These are phyloP conservation scores for Micractinium conductrix DNA, from an alignment of 139 green algal genomes.

Conservation along the genomic window DNA sequence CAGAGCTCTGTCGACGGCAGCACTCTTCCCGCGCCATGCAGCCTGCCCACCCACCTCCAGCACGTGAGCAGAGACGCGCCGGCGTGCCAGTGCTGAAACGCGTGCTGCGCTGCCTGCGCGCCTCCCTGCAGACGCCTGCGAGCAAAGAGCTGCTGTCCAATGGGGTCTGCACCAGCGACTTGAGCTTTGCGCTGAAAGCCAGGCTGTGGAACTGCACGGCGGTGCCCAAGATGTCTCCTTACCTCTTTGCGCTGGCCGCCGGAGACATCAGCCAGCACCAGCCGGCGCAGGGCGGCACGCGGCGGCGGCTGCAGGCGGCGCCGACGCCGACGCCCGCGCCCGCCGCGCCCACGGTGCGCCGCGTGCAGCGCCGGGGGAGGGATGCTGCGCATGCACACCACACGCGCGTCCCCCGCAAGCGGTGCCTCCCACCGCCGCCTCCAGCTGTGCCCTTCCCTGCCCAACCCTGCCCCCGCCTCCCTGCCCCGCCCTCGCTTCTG, in stretches of 20 bases:
- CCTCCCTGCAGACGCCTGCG: not conserved
- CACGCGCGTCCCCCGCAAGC: not conserved
- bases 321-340: too few relatives aligned
- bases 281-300: too few relatives aligned
- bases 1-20: too few relatives aligned
- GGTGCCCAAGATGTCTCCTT: conserved; percentile 53
- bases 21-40: too few relatives aligned
- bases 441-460: conserved; percentile 56
- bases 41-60: too few relatives aligned
- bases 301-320: too few relatives aligned
- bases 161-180: not conserved
- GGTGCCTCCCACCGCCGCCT: conserved; percentile 46
- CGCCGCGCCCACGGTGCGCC: too few relatives aligned
- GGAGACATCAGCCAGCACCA: not conserved
- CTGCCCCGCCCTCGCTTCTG: conserved; percentile 29
- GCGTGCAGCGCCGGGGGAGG: too few relatives aligned
- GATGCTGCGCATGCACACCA: not conserved
- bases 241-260: conserved; percentile 49
- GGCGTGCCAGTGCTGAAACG: too few relatives aligned
- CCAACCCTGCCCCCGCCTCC: conserved; percentile 43
- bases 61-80: too few relatives aligned
- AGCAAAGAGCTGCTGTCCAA: conserved; percentile 1
- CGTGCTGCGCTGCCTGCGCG: too few relatives aligned
- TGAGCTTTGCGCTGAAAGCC: not conserved
- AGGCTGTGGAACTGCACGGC: conserved; percentile 26